Base-by-base conservation (phyloP, 2,329 filamentous ascomycete species). In the Endothia cerciana region DNA sequence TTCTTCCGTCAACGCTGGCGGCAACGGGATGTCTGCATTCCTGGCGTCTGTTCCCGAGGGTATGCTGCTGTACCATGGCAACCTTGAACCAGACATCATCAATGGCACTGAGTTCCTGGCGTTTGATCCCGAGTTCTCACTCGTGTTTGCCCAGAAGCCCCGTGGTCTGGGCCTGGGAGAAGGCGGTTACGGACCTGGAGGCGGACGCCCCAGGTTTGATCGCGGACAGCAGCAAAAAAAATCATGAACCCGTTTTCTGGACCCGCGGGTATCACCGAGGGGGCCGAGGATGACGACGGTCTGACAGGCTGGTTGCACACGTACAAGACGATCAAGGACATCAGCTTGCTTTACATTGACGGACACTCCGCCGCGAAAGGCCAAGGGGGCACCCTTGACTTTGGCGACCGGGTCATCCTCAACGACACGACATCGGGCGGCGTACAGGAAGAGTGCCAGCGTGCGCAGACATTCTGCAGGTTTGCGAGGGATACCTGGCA, bases 341-440 rank as follows among this genome's bases (percentile, higher is more conserved):
- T 58, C n/a, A 41, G 10, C 30, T 19, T 58, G n/a, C 33, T 41
- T 22, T 58, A 41, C 33, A 58, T 40, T 33, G 56, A 58, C 17
- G 33, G 56, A 22, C 19, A 25, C 19, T 41, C 56, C 33, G n/a
- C 56, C 15, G 25, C 17, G 19, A 41, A 58, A 13, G n/a, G n/a
- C 19, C 56, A 36, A n/a, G n/a, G 19, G 17, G 28, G 33, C 4
- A 36, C 33, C 56, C 56, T 58, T n/a, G 19, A 58, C 56, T 33
- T 41, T 15, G 33, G n/a, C 56, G 56, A 40, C 36, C 36, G 30
- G 4, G 17, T 40, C 28, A 10, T 40, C 4, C 33, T 58, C n/a
- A 58, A 58, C 30, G 55, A 58, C 38, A 58, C 55, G 19, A 43
- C 40, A n/a, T 59, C n/a, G 38, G 56, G 56, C n/a, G 38, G 56